Evolutionary conservation across 371 early-diverging fungal genomes (phyloP).

Genomic region (Syncephalastrum racemosum): DNA sequence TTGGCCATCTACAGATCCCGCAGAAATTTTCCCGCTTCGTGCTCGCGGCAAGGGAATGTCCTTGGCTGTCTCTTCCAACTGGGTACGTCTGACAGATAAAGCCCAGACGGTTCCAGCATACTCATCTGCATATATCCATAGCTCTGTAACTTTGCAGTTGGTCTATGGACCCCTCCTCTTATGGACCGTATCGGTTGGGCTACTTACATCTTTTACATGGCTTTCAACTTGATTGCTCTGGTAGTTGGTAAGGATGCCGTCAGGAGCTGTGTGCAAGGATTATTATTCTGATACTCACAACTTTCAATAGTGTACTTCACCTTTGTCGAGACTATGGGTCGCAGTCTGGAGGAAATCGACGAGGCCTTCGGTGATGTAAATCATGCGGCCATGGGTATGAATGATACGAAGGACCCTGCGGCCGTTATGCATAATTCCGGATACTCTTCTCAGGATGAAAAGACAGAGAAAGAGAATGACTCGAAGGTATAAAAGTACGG

Average conservation of each 20-base stretch:
- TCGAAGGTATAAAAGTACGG: no score
- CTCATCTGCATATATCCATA: background rate
- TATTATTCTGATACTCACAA: no score
- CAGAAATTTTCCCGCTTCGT: conserved; percentile 59
- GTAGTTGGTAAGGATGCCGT: conserved; percentile 1
- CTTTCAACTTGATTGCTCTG: conserved; percentile 31
- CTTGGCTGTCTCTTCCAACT: conserved; percentile 61
- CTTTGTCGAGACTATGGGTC: conserved; percentile 53
- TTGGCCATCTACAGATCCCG: conserved; percentile 37
- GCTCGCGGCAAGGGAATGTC: conserved; percentile 41
- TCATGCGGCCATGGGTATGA: conserved; percentile 2
- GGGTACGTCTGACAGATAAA: conserved; percentile 15
- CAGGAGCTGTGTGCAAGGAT: no score
- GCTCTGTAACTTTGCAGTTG: conserved; percentile 43
- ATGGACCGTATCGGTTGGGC: conserved; percentile 58
- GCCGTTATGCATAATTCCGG: no score
- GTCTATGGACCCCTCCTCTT: conserved; percentile 34
- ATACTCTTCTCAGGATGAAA: no score
- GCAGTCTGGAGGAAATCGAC: conserved; percentile 52
- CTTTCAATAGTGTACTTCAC: conserved; percentile 20
- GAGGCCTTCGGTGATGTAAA: conserved; percentile 39
- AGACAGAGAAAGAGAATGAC: no score
- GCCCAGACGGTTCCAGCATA: no score
- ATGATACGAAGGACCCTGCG: no score
- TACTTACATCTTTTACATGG: conserved; percentile 53